Evolutionary conservation across 2,329 filamentous ascomycete species (phyloP).

Genomic region (Cordyceps tenuipes): DNA sequence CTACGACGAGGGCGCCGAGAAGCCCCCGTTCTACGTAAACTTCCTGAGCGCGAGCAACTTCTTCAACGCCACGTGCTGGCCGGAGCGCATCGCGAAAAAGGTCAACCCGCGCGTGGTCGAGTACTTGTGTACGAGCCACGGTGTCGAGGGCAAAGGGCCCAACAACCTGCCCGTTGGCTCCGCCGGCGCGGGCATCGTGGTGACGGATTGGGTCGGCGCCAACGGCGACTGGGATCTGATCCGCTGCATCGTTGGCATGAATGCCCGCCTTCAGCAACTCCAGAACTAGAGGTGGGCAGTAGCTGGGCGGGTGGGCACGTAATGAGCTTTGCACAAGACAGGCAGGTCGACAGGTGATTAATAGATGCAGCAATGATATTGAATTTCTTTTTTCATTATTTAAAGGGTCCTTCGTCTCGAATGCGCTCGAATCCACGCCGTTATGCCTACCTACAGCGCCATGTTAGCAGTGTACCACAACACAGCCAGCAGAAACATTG

Average conservation of each 20-base stretch:
- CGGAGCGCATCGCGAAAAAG: slow-evolving; percentile 79
- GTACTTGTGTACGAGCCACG: slow-evolving; percentile 52
- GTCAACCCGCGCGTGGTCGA: slow-evolving; percentile 70
- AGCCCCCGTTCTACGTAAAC: slow-evolving; percentile 70
- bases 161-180: slow-evolving; percentile 50
- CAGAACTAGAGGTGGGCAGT: slow-evolving; percentile 25
- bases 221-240: slow-evolving; percentile 87
- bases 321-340: not conserved
- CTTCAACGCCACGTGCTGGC: slow-evolving; percentile 88
- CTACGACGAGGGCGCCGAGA: slow-evolving; percentile 21
- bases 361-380: slow-evolving; percentile 8
- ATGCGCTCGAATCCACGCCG: not conserved
- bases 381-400: not conserved
- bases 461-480: slow-evolving; percentile 4
- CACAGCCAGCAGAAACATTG: not conserved
- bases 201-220: slow-evolving; percentile 88
- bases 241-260: slow-evolving; percentile 84
- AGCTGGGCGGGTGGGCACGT: not conserved
- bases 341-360: not conserved
- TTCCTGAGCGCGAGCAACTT: slow-evolving; percentile 90
- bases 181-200: slow-evolving; percentile 76
- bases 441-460: not conserved
- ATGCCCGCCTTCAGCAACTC: slow-evolving; percentile 56
- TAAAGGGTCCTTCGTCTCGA: not conserved
- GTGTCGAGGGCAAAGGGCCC: slow-evolving; percentile 41